Base-by-base conservation (phyloP, 176 grass and related monocot species). In the Pontederia paniculata region DNA sequence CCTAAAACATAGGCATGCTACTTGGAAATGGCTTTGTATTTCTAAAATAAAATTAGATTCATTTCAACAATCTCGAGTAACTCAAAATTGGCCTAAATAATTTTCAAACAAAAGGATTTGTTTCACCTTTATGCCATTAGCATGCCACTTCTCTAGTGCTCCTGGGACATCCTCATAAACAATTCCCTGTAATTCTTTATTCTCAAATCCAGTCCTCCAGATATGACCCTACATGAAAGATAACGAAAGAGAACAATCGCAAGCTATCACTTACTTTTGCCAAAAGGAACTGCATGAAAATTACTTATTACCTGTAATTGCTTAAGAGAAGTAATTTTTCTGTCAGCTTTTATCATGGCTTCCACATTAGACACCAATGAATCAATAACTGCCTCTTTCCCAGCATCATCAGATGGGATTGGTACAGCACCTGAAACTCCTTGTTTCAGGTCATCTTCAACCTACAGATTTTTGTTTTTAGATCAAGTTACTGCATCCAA, bases 281-380 rank as follows among this genome's bases (percentile, higher is more conserved):
- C 28, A 37, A 0, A 63, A 19, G 15, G 19, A 48, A 48, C 47
- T 63, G 20, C 10, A 21, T 23, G 19, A 48, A 73, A 76, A 15
- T 67, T 65, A 58, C 9, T 20, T 47, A 47, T 63, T 87, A 97
- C 91, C 83, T 97, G 91, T 58, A 97, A 84, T 83, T 90, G 91
- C 76, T 97, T 97, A 60, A 97, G 67, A 66, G 91, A 77, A 57
- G 91, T 97, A 73, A 97, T 84, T 76, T 97, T 97, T 61, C 82
- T 57, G 57, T 97, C 91, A 73, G 82, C 76, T 87, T 74, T 89
- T 60, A 97, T 97, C 91, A 97, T 97, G 21, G 83, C 81, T 65
- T 84, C 86, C 52, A 97, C 81, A 76, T 97, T 97, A 66, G 77
- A 53, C 17, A 87, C 91, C 60, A 97, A 60, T 42, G 77, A 71